Base-by-base conservation (phyloP, 345 rosid genomes). In the Populus pruinosa region DNA sequence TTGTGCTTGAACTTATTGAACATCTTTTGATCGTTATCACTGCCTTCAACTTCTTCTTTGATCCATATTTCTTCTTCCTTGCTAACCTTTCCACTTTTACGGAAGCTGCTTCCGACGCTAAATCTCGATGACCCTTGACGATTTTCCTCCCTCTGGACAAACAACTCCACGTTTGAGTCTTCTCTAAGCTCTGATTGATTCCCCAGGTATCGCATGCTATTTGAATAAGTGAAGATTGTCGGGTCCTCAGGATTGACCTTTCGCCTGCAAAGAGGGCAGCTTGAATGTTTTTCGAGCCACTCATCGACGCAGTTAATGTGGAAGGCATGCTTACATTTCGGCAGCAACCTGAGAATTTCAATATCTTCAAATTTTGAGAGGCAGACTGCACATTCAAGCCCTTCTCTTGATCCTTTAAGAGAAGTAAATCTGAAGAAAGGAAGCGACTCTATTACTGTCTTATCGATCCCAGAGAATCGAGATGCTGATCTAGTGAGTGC, bases 281-380 rank as follows among this genome's bases (percentile, higher is more conserved):
- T 91, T 0, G 99, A 93, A 81, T 95, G 94, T 68, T 81, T 88
- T 76, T 93, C 99, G 29, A 93, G 97, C 99, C 99, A 93, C 76
- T 81, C 88, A 78, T 95, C 99, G 41, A 95, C 90, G 27, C 98
- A 95, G 79, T 83, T 84, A 33, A 93, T 86, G 78, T 95, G 97
- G 64, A 95, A 95, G 23, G 94, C 99, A 76, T 95, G 99, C 59
- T 89, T 84, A 83, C 99, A 93, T 61, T 87, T 86, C 2, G 99
- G 99, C 78, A 95, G 78, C 78, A 95, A 63, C 76, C 97, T 72
- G 4, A 95, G 88, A 63, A 93, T 84, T 79, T 95, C 99, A 1
- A 85, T 71, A 16, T 90, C 94, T 76, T 93, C 99, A 76, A 93
- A 95, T 86, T 83, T 91, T 3, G 98, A 92, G 25, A 95, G 68